Conservation (phyloP, 176 grass and related monocot species). For the Saccharum officinarum region DNA sequence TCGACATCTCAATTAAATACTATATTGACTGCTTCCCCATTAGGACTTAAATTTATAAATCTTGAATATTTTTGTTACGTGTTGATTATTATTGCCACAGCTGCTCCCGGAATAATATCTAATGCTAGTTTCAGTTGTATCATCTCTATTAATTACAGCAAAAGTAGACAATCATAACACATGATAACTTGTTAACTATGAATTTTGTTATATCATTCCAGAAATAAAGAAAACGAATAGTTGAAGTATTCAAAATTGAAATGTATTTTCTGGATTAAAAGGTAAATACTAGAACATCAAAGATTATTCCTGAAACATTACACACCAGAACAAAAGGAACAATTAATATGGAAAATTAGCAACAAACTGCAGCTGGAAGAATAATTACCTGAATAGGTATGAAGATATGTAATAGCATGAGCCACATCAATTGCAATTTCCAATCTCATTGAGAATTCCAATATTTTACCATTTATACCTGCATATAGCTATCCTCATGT, state of each 20-base stretch:
- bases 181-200: neutral
- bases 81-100: neutral
- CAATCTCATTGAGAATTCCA: slow-evolving; percentile 65
- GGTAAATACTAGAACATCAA: neutral
- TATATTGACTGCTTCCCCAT: neutral
- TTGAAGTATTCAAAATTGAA: neutral
- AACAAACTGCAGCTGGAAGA: slow-evolving; percentile 13
- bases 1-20: neutral
- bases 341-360: neutral
- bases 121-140: neutral
- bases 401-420: slow-evolving; percentile 97
- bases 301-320: neutral
- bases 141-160: slow-evolving; percentile 7
- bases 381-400: slow-evolving; percentile 81
- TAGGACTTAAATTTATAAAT: neutral
- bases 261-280: neutral
- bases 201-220: neutral
- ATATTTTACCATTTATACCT: slow-evolving; percentile 62
- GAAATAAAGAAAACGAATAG: neutral
- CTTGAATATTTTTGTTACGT: neutral
- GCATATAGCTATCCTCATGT: slow-evolving; percentile 33
- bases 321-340: neutral
- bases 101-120: neutral
- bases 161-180: neutral
- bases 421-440: slow-evolving; percentile 92